Conservation (phyloP, 345 rosid species). For the Triadica sebifera region DNA sequence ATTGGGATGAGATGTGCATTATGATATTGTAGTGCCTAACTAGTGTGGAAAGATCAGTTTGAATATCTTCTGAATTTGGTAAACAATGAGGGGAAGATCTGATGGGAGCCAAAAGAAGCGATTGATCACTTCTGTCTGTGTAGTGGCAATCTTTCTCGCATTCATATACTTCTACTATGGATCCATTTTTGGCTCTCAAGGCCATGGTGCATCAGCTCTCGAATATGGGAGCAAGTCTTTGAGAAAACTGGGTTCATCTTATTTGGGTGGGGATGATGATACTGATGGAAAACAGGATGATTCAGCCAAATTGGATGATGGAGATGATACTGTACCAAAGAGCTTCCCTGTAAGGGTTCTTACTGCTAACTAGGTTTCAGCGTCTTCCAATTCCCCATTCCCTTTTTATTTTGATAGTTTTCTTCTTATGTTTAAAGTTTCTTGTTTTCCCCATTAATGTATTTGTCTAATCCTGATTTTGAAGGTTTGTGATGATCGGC, state of each 20-base stretch:
- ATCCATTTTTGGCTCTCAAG: slow-evolving; percentile 61
- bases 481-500: slow-evolving; percentile 94
- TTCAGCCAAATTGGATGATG: slow-evolving; percentile 44
- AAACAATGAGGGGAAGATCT: slow-evolving; percentile 84
- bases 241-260: slow-evolving; percentile 77
- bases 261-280: slow-evolving; percentile 81
- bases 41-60: slow-evolving; percentile 24
- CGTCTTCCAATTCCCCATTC: slow-evolving; percentile 4
- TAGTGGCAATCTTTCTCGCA: slow-evolving; percentile 54
- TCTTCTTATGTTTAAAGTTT: background rate
- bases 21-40: slow-evolving; percentile 24
- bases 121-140: slow-evolving; percentile 51
- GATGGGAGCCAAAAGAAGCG: slow-evolving; percentile 89
- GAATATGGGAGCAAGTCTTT: slow-evolving; percentile 70
- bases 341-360: slow-evolving; percentile 76
- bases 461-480: slow-evolving; percentile 11
- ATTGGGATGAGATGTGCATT: slow-evolving; percentile 23
- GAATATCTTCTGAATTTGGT: slow-evolving; percentile 15
- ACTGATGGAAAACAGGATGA: slow-evolving; percentile 61
- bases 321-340: slow-evolving; percentile 47
- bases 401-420: slow-evolving; percentile 19
- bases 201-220: slow-evolving; percentile 61
- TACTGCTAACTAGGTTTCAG: background rate
- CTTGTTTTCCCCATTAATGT: background rate
- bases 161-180: slow-evolving; percentile 71